Conservation (phyloP, 129 eudicot genomes). For the Artemisia tridentata region DNA sequence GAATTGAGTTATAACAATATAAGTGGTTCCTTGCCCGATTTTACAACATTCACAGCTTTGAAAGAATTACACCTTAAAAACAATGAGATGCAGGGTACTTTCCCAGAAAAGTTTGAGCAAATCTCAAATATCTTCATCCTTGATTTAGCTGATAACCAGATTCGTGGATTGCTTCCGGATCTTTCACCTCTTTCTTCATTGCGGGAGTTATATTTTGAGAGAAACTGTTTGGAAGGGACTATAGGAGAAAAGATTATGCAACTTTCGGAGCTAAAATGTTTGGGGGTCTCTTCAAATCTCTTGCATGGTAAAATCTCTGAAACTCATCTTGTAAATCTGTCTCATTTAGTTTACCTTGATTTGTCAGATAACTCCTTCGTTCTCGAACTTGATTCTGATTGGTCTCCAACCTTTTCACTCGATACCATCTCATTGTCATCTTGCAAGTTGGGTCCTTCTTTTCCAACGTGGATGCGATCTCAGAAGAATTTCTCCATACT, state of each 20-base stretch:
- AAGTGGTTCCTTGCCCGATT: constrained; percentile 11
- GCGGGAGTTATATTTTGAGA: constrained; percentile 3
- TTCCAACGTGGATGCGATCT: constrained; percentile 32
- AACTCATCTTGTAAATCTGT: constrained; percentile 37
- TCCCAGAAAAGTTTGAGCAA: background rate
- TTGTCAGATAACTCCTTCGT: constrained; percentile 28
- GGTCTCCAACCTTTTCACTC: constrained; percentile 50
- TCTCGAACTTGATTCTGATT: constrained; percentile 22
- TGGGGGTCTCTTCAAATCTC: constrained; percentile 22
- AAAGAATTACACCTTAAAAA: background rate
- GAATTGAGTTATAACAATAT: constrained; percentile 7
- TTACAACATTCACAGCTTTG: background rate
- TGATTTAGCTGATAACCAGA: background rate
- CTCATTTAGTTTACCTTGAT: constrained; percentile 27
- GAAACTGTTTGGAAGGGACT: constrained; percentile 32
- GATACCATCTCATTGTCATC: constrained; percentile 1
- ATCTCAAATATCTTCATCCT: constrained; percentile 1
- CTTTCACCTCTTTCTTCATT: constrained; percentile 24
- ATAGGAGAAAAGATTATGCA: constrained; percentile 22
- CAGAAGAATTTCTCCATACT: constrained; percentile 16
- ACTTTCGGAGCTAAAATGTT: constrained; percentile 23
- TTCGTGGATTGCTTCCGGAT: constrained; percentile 39
- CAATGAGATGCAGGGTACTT: background rate
- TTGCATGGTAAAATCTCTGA: constrained; percentile 34
- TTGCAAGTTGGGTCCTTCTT: constrained; percentile 36